These are phyloP conservation scores for Stephanodiscus triporus DNA, from an alignment of 108 stramenopile genomes.

Conservation along the genomic window DNA sequence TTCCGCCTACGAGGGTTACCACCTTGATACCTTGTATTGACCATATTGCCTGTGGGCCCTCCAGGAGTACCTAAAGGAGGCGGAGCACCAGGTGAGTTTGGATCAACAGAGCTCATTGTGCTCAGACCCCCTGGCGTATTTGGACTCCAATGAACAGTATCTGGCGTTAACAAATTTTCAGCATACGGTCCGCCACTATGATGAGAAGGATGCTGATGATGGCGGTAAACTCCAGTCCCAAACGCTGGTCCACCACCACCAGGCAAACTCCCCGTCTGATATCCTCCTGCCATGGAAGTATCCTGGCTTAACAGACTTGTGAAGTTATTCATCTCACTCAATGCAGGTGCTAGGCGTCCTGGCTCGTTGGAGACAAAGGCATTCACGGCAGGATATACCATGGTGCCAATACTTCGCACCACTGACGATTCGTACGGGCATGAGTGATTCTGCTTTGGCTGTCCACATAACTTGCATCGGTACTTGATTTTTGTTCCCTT, in stretches of 20 bases:
- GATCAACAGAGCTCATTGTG: constrained; percentile 30
- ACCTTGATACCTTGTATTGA: constrained; percentile 2
- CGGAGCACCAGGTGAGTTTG: constrained; percentile 18
- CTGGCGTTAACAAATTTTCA: constrained; percentile 35
- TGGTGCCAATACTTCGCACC: constrained; percentile 78
- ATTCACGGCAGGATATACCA: constrained; percentile 80
- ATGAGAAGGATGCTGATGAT: constrained; percentile 11
- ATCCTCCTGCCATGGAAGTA: constrained; percentile 17
- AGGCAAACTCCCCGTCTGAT: not conserved
- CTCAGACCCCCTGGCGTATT: constrained; percentile 45
- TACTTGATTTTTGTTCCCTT: constrained; percentile 51
- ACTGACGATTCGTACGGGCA: constrained; percentile 71
- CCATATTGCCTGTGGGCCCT: constrained; percentile 2
- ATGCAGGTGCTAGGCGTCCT: constrained; percentile 66
- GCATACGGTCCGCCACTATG: constrained; percentile 6
- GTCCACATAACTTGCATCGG: constrained; percentile 85
- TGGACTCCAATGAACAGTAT: constrained; percentile 39
- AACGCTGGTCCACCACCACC: not conserved
- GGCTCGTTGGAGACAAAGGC: constrained; percentile 74
- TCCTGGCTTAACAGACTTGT: constrained; percentile 57
- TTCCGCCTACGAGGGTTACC: constrained; percentile 24
- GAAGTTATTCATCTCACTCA: constrained; percentile 87
- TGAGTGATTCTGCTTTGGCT: constrained; percentile 82
- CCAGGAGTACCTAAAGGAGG: constrained; percentile 25
- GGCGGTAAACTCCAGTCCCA: not conserved